Evolutionary conservation across 495 filamentous ascomycete genomes (phyloP).

Genomic region (Aeminium ludgeri): DNA sequence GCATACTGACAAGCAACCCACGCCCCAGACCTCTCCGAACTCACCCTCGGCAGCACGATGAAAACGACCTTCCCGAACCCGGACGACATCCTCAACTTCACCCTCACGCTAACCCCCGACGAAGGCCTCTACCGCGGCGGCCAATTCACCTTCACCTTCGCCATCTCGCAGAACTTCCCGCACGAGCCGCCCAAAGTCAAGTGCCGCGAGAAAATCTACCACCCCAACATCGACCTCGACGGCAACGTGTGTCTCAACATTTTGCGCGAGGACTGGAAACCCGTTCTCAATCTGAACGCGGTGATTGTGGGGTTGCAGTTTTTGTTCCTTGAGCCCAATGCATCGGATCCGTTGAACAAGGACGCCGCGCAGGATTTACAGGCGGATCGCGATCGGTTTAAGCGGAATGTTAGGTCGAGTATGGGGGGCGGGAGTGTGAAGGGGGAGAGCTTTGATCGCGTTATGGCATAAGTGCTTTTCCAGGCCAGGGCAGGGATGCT

Average conservation of each 20-base stretch:
- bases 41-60: conserved; percentile 82
- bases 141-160: conserved; percentile 74
- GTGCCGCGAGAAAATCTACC: conserved; percentile 96
- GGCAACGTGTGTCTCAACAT: conserved; percentile 98
- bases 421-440: conserved; percentile 74
- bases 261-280: conserved; percentile 95
- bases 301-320: conserved; percentile 97
- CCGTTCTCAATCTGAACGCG: conserved; percentile 87
- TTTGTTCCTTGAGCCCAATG: conserved; percentile 93
- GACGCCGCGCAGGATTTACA: conserved; percentile 89
- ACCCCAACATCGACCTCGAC: conserved; percentile 95
- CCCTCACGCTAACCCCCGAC: conserved; percentile 82
- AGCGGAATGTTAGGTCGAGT: conserved; percentile 65
- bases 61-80: conserved; percentile 82
- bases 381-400: conserved; percentile 67
- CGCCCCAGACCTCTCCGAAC: conserved; percentile 67
- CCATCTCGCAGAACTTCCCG: conserved; percentile 85
- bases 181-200: conserved; percentile 97
- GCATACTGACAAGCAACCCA: background rate
- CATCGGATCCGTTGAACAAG: conserved; percentile 93
- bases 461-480: conserved; percentile 37
- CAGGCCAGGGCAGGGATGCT: too few species aligned
- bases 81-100: conserved; percentile 93
- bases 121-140: conserved; percentile 96
- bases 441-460: conserved; percentile 55